phyloP scores from a whole-genome alignment of 2,329 filamentous ascomycete genomes.

The Boeremia exigua region DNA sequence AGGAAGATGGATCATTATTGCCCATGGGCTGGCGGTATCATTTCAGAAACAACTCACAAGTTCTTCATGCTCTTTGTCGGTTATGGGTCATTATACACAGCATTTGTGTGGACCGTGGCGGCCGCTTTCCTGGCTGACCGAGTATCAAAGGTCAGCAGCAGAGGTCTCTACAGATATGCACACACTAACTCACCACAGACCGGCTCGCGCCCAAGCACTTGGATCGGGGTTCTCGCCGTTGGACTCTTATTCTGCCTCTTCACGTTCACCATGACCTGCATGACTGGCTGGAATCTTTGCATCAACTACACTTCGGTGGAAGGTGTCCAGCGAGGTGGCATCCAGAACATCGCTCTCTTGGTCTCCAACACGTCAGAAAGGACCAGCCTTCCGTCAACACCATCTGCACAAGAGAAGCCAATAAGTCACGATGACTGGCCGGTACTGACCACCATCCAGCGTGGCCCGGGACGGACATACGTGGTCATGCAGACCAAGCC shows the following conservation, averaged over 20 bases:
- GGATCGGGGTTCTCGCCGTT: slow-evolving; percentile 71
- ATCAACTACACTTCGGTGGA: slow-evolving; percentile 87
- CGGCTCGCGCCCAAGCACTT: slow-evolving; percentile 45
- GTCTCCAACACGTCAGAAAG: slow-evolving; percentile 24
- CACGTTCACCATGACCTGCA: slow-evolving; percentile 75
- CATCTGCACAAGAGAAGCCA: slow-evolving; percentile 15
- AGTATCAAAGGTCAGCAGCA: slow-evolving; percentile 50
- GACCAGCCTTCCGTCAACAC: slow-evolving; percentile 19
- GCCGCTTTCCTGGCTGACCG: slow-evolving; percentile 69
- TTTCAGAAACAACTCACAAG: slow-evolving; percentile 86
- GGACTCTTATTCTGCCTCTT: slow-evolving; percentile 81
- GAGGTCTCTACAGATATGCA: neutral
- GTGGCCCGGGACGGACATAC: slow-evolving; percentile 64
- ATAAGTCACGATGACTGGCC: slow-evolving; percentile 28
- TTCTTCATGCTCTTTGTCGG: slow-evolving; percentile 89
- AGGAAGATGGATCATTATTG: slow-evolving; percentile 95
- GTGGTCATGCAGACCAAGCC: slow-evolving; percentile 76
- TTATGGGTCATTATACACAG: slow-evolving; percentile 73
- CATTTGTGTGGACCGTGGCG: slow-evolving; percentile 67
- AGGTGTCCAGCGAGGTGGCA: slow-evolving; percentile 65
- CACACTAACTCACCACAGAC: slow-evolving; percentile 18
- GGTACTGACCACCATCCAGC: slow-evolving; percentile 28
- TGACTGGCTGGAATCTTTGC: slow-evolving; percentile 71
- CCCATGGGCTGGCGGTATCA: slow-evolving; percentile 92
- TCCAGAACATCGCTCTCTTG: slow-evolving; percentile 76